Percentiles rank a stretch among this genome's conserved stretches.
phyloP scores from a whole-genome alignment of 805 yeast species.

The Novakomyces olei region DNA sequence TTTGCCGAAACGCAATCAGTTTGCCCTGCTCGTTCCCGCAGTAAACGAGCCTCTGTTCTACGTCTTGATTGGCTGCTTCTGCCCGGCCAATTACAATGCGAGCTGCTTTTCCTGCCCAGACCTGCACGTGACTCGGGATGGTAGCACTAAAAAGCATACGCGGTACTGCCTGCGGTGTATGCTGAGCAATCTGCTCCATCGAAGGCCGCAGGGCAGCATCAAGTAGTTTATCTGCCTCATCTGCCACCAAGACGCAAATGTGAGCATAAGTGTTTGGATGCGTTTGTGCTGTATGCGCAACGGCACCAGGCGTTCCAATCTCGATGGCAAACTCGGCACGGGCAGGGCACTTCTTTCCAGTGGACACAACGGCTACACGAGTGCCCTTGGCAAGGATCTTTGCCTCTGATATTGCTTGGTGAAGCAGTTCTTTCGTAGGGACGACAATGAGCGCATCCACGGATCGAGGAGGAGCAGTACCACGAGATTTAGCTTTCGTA shows the following conservation, averaged over 20 bases:
- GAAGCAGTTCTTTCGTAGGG: constrained; percentile 86
- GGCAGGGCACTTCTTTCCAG: constrained; percentile 41
- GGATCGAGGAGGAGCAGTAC: no score
- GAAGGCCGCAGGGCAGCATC: constrained; percentile 68
- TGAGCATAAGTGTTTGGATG: constrained; percentile 33
- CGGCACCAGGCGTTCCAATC: constrained; percentile 71
- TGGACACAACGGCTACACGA: constrained; percentile 35
- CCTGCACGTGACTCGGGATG: constrained; percentile 80
- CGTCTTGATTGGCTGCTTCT: constrained; percentile 70
- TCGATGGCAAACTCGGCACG: constrained; percentile 49
- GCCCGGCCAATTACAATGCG: constrained; percentile 80
- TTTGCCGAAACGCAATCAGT: constrained; percentile 68
- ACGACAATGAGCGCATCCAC: constrained; percentile 66
- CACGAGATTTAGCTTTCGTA: no score
- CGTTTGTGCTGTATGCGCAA: constrained; percentile 52
- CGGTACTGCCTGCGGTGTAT: constrained; percentile 23
- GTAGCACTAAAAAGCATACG: constrained; percentile 81
- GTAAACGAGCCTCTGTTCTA: constrained; percentile 61
- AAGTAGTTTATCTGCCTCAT: constrained; percentile 87
- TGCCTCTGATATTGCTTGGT: constrained; percentile 57
- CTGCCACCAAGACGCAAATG: constrained; percentile 63
- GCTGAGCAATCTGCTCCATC: constrained; percentile 79
- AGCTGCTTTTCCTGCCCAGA: constrained; percentile 70
- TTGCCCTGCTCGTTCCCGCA: constrained; percentile 96
- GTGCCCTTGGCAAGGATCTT: constrained; percentile 33